A percentile compares a stretch with the other conserved stretches of the same genome.
phyloP scores from a whole-genome alignment of 1,284 basidiomycete species.

The Meira miltonrushii region DNA sequence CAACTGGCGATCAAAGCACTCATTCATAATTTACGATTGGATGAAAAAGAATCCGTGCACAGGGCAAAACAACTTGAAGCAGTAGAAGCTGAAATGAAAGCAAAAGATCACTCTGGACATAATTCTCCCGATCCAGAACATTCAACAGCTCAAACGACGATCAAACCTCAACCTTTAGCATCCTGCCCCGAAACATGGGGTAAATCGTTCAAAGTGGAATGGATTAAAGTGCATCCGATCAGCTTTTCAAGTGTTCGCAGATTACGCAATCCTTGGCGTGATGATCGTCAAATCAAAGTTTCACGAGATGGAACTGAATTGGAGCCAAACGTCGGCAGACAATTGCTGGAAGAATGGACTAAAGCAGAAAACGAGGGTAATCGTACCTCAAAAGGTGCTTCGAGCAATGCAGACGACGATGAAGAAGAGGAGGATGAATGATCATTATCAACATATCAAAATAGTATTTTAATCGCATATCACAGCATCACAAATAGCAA shows the following conservation, averaged over 20 bases:
- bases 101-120: not conserved
- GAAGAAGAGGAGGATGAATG: conserved; percentile 3
- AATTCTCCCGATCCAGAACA: not conserved
- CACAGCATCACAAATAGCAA: too few relatives aligned
- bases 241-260: conserved; percentile 73
- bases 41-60: conserved; percentile 31
- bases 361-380: not conserved
- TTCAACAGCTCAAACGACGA: not conserved
- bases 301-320: conserved; percentile 88
- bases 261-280: conserved; percentile 86
- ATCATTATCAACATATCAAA: not conserved
- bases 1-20: conserved; percentile 54
- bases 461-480: too few relatives aligned
- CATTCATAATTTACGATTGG: conserved; percentile 45
- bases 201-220: conserved; percentile 74
- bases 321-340: conserved; percentile 71
- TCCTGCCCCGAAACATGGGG: conserved; percentile 59
- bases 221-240: conserved; percentile 70
- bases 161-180: not conserved
- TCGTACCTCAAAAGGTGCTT: not conserved
- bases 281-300: conserved; percentile 76
- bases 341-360: conserved; percentile 72
- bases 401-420: not conserved
- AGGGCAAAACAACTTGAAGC: conserved; percentile 31
- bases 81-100: not conserved